Percentiles rank a stretch among this genome's conserved stretches.
phyloP scores from a whole-genome alignment of 192 early-diverging fungal genomes.

The Coemansia sp. region DNA sequence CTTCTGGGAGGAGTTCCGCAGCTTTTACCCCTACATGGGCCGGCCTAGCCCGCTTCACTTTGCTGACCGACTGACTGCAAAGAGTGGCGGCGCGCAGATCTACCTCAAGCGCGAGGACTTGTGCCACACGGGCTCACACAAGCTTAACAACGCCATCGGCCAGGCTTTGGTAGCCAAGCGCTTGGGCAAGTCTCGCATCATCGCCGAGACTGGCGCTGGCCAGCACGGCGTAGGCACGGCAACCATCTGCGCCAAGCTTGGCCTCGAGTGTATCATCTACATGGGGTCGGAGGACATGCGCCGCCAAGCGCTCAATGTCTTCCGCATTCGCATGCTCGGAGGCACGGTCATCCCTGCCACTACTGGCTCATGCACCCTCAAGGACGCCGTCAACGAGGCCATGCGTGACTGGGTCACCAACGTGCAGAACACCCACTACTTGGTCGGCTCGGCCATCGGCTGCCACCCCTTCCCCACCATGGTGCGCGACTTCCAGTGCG shows the following conservation, averaged over 20 bases:
- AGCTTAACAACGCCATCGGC: conserved; percentile 98
- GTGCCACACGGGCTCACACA: conserved; percentile 99
- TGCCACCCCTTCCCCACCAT: conserved; percentile 97
- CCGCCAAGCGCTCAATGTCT: conserved; percentile 93
- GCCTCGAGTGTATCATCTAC: conserved; percentile 93
- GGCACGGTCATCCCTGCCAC: conserved; percentile 86
- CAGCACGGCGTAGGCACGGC: conserved; percentile 99
- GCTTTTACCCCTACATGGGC: conserved; percentile 89
- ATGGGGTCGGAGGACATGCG: conserved; percentile 97
- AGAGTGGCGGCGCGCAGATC: conserved; percentile 81
- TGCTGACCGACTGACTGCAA: conserved; percentile 81
- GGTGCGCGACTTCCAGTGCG: conserved; percentile 97
- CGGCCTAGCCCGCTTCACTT: conserved; percentile 86
- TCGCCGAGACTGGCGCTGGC: conserved; percentile 98
- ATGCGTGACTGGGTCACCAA: conserved; percentile 99
- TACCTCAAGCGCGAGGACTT: conserved; percentile 99
- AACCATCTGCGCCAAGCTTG: conserved; percentile 97
- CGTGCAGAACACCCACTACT: conserved; percentile 88
- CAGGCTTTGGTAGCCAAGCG: conserved; percentile 93
- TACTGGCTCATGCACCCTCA: conserved; percentile 80
- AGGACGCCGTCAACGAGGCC: conserved; percentile 99
- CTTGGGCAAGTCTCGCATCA: conserved; percentile 93
- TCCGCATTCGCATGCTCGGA: conserved; percentile 92
- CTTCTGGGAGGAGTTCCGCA: conserved; percentile 93
- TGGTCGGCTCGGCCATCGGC: conserved; percentile 96